Conservation (phyloP, 2,329 filamentous ascomycete genomes). For the Cercospora citrullina region DNA sequence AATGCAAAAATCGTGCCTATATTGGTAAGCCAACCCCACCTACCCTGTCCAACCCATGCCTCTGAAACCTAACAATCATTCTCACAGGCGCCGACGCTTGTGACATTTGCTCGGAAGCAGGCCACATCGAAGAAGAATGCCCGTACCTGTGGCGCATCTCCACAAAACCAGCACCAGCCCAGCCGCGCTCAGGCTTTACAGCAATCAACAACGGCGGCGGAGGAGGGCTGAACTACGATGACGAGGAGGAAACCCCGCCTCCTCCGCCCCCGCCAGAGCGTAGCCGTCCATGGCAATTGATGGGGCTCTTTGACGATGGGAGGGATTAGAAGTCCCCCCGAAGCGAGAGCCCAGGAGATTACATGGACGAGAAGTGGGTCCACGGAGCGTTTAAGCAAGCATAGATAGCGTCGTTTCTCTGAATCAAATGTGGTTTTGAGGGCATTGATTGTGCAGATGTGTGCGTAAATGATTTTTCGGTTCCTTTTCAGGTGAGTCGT, state of each 20-base stretch:
- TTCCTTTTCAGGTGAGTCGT: not conserved
- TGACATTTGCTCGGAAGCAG: not conserved
- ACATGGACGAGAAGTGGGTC: conserved; percentile 2
- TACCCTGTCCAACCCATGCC: not conserved
- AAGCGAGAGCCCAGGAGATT: not conserved
- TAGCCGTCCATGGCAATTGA: conserved; percentile 19
- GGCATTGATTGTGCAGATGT: not conserved
- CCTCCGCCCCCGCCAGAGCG: conserved; percentile 7
- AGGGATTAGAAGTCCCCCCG: conserved; percentile 13
- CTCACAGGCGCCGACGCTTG: not conserved
- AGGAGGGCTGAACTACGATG: conserved; percentile 4
- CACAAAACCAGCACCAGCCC: not conserved
- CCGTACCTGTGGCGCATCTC: conserved; percentile 26
- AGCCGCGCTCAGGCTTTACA: not conserved
- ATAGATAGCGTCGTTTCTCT: not conserved
- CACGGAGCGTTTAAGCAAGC: not conserved
- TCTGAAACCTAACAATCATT: not conserved
- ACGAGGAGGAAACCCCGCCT: conserved; percentile 6
- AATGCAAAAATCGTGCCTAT: conserved; percentile 12
- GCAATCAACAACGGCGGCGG: not conserved
- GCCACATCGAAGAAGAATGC: conserved; percentile 33
- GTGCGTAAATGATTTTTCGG: not conserved
- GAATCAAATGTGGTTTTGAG: not conserved
- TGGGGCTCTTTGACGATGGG: conserved; percentile 17
- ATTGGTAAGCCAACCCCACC: not conserved